These are phyloP conservation scores for Paramecium caudatum DNA, from an alignment of 73 alveolate genomes.

Conservation along the genomic window DNA sequence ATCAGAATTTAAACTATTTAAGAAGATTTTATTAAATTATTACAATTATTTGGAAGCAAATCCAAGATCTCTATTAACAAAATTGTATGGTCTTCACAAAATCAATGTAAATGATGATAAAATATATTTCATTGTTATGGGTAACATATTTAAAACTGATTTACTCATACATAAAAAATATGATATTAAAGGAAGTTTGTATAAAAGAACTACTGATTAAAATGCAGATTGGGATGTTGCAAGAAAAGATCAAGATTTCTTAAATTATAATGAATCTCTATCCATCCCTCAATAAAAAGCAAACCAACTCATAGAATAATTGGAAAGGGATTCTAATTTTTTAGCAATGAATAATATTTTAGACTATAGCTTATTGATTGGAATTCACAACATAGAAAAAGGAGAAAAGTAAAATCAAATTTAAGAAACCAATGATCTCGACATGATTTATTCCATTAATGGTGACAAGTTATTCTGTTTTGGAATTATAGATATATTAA, in stretches of 20 bases:
- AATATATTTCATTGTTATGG: conserved; percentile 85
- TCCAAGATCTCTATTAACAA: conserved; percentile 87
- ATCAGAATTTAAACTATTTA: conserved; percentile 89
- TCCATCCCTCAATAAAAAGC: not conserved
- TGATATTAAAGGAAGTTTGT: conserved; percentile 87
- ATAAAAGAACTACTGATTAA: conserved; percentile 78
- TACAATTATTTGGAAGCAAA: conserved; percentile 81
- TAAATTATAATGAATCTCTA: not conserved
- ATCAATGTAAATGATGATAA: conserved; percentile 70
- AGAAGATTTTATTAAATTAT: conserved; percentile 87
- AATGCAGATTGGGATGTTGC: not conserved
- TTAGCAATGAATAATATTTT: conserved; percentile 24
- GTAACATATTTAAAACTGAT: conserved; percentile 92
- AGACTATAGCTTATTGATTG: conserved; percentile 48
- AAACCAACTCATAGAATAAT: not conserved
- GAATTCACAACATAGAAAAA: not conserved
- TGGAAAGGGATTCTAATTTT: conserved; percentile 31
- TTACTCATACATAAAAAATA: conserved; percentile 85
- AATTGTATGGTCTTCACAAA: conserved; percentile 88
- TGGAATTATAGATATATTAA: not conserved
- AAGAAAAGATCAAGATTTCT: conserved; percentile 46
- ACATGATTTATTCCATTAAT: not conserved
- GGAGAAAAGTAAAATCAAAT: too few species aligned
- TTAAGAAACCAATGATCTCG: too few species aligned
- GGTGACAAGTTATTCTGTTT: not conserved